A percentile compares a stretch with the other conserved stretches of the same genome.
Conservation (phyloP, 495 filamentous ascomycete genomes). For the Daldinia concentrica region DNA sequence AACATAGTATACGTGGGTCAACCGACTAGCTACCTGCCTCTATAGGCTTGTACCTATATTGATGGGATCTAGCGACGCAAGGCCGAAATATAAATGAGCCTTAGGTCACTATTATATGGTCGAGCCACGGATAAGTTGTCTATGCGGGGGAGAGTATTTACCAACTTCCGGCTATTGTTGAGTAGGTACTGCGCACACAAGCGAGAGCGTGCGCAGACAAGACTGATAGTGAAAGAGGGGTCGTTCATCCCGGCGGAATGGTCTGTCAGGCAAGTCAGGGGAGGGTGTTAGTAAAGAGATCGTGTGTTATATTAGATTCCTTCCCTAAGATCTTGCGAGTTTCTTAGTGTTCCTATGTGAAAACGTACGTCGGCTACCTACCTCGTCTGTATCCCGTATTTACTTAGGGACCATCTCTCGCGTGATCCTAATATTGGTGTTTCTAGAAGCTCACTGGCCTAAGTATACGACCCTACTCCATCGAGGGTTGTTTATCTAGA, state of each 20-base stretch:
- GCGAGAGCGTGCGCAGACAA: constrained; percentile 27
- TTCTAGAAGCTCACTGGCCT: not conserved
- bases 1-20: constrained; percentile 11
- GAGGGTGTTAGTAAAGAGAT: constrained; percentile 13
- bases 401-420: not conserved
- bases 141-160: constrained; percentile 38
- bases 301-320: constrained; percentile 6
- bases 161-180: constrained; percentile 43
- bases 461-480: not conserved
- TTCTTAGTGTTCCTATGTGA: constrained; percentile 2
- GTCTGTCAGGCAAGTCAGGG: constrained; percentile 8
- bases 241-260: constrained; percentile 21
- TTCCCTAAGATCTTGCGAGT: not conserved
- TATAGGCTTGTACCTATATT: constrained; percentile 6
- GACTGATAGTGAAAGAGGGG: constrained; percentile 37
- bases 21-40: constrained; percentile 6
- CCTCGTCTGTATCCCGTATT: not conserved
- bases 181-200: constrained; percentile 26
- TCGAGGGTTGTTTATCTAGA: constrained; percentile 13
- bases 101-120: constrained; percentile 37
- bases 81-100: constrained; percentile 34
- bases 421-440: not conserved
- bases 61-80: constrained; percentile 17
- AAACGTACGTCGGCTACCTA: not conserved
- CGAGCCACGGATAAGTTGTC: constrained; percentile 35